These are phyloP conservation scores for Bipolaris bicolor DNA, from an alignment of 2,329 filamentous ascomycete genomes.

Conservation along the genomic window DNA sequence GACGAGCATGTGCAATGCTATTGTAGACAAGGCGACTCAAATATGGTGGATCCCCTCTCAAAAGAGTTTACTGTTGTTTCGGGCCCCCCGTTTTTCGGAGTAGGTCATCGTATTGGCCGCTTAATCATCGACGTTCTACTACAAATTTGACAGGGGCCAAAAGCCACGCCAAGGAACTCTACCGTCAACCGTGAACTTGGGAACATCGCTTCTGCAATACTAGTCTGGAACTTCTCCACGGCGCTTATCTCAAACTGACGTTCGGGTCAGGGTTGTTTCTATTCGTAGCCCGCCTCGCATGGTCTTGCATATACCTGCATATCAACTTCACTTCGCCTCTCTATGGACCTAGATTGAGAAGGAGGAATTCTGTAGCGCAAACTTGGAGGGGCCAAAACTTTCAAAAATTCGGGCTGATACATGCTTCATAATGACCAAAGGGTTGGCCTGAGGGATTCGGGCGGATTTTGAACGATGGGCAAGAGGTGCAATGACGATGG, in stretches of 20 bases:
- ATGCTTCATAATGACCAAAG: not conserved
- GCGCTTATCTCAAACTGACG: not conserved
- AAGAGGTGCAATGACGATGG: not conserved
- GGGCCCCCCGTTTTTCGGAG: not conserved
- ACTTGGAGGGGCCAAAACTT: not conserved
- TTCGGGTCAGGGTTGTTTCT: not conserved
- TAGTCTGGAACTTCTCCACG: not conserved
- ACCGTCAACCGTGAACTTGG: not conserved
- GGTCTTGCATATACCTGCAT: not conserved
- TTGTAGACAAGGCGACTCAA: not conserved
- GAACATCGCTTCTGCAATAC: not conserved
- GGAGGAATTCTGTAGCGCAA: too few species aligned
- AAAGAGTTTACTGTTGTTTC: not conserved
- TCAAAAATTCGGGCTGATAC: not conserved
- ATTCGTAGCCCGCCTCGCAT: not conserved
- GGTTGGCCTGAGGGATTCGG: not conserved
- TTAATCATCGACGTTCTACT: constrained; percentile 1
- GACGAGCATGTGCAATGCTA: not conserved
- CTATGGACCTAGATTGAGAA: not conserved
- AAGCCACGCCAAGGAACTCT: not conserved
- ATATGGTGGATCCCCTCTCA: not conserved
- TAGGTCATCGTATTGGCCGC: not conserved
- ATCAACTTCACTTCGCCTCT: not conserved
- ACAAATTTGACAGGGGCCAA: not conserved
- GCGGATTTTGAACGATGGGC: not conserved